A percentile compares a stretch with the other conserved stretches of the same genome.
Conservation (phyloP, 2,329 filamentous ascomycete species). For the Fusarium tricinctum region DNA sequence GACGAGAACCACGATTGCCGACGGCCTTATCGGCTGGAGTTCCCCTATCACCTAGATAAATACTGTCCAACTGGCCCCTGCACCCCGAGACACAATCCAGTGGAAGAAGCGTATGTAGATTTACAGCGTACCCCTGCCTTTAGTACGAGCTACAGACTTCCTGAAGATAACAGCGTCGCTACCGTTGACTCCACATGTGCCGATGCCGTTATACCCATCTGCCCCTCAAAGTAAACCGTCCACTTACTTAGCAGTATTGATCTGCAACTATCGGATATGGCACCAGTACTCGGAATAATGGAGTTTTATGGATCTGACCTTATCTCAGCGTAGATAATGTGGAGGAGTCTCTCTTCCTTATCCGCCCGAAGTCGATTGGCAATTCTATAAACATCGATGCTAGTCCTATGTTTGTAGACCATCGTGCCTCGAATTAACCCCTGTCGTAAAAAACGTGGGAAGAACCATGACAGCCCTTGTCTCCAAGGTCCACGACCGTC, state of each 20-base stretch:
- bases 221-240: too few relatives aligned
- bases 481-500: not conserved
- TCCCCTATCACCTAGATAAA: slow-evolving; percentile 5
- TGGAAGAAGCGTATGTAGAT: too few relatives aligned
- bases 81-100: too few relatives aligned
- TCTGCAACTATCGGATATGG: not conserved
- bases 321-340: not conserved
- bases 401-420: not conserved
- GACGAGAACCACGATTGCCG: not conserved
- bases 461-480: not conserved
- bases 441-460: too few relatives aligned
- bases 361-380: not conserved
- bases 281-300: not conserved
- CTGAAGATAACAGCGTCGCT: too few relatives aligned
- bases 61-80: too few relatives aligned
- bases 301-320: not conserved
- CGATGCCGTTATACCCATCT: too few relatives aligned
- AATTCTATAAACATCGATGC: slow-evolving; percentile 3
- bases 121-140: too few relatives aligned
- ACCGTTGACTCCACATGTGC: too few relatives aligned
- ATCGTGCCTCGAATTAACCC: too few relatives aligned
- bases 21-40: slow-evolving; percentile 1
- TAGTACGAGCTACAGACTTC: too few relatives aligned
- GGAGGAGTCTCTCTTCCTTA: not conserved
- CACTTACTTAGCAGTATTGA: not conserved